Conservation (phyloP, 2,329 filamentous ascomycete species). For the Trichoderma simmonsii region DNA sequence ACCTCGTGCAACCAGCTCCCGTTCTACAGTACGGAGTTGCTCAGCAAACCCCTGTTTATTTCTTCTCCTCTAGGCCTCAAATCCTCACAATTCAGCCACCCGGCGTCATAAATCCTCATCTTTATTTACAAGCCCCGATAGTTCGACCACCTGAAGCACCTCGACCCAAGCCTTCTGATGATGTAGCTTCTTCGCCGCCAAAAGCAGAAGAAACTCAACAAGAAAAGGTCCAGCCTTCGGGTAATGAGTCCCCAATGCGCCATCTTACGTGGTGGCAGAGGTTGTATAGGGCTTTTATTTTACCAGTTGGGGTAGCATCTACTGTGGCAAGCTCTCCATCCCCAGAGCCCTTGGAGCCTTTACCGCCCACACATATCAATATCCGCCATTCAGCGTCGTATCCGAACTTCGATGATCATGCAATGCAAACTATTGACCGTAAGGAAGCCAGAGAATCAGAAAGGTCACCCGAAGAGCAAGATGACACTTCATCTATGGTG, state of each 20-base stretch:
- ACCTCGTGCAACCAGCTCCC: not conserved
- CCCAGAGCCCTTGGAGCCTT: constrained; percentile 22
- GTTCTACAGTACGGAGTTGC: not conserved
- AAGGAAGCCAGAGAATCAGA: not conserved
- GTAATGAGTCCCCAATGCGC: constrained; percentile 13
- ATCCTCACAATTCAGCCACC: not conserved
- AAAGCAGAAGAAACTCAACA: not conserved
- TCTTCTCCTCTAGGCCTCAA: not conserved
- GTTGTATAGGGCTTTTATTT: constrained; percentile 27
- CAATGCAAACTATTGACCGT: not conserved
- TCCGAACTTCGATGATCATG: not conserved
- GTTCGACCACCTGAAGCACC: not conserved
- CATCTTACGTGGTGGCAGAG: constrained; percentile 30
- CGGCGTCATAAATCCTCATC: not conserved
- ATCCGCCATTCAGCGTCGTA: not conserved
- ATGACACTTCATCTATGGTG: not conserved
- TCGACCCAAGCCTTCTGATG: not conserved
- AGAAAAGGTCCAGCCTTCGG: not conserved
- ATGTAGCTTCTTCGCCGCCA: not conserved
- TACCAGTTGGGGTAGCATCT: constrained; percentile 35
- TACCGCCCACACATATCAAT: not conserved
- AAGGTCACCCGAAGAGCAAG: not conserved
- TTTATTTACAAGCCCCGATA: not conserved
- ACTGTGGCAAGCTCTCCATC: constrained; percentile 34
- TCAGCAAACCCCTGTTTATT: not conserved